Evolutionary conservation across 164 flowering plant genomes (phyloP).

Genomic region (Platanus orientalis): DNA sequence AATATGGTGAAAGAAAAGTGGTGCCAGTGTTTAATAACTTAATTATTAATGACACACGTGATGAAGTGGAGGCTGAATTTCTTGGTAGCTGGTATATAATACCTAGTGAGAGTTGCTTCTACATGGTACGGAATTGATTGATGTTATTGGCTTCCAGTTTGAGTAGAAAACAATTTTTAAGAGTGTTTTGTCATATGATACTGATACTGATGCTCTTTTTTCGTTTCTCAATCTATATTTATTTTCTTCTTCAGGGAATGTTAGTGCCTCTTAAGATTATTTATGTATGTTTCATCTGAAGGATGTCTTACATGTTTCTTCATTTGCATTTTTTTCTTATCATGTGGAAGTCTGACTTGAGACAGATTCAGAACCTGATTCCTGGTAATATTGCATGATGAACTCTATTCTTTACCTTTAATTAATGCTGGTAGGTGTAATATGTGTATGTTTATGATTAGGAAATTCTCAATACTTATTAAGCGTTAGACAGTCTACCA

Average conservation of each 20-base stretch:
- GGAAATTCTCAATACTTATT: background rate
- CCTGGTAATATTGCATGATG: conserved; percentile 59
- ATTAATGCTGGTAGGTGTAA: background rate
- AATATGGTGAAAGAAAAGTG: conserved; percentile 25
- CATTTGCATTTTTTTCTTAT: conserved; percentile 2
- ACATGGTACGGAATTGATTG: conserved; percentile 54
- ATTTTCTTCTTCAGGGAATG: background rate
- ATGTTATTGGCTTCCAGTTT: conserved; percentile 1
- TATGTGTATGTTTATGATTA: background rate
- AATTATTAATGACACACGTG: conserved; percentile 45
- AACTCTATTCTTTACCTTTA: conserved; percentile 6
- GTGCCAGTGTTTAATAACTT: conserved; percentile 59
- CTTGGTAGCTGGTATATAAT: conserved; percentile 44
- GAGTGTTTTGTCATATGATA: background rate
- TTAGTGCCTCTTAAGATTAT: background rate
- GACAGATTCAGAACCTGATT: conserved; percentile 59
- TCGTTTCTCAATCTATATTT: background rate
- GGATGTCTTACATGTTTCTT: conserved; percentile 15
- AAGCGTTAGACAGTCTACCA: too few relatives aligned
- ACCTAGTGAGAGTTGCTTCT: conserved; percentile 72
- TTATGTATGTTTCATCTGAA: background rate
- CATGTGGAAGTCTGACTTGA: conserved; percentile 79
- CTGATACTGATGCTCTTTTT: background rate
- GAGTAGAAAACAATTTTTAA: background rate
- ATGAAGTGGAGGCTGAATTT: conserved; percentile 73